Conservation (phyloP, 345 rosid species). For the Gynandropsis gynandra region DNA sequence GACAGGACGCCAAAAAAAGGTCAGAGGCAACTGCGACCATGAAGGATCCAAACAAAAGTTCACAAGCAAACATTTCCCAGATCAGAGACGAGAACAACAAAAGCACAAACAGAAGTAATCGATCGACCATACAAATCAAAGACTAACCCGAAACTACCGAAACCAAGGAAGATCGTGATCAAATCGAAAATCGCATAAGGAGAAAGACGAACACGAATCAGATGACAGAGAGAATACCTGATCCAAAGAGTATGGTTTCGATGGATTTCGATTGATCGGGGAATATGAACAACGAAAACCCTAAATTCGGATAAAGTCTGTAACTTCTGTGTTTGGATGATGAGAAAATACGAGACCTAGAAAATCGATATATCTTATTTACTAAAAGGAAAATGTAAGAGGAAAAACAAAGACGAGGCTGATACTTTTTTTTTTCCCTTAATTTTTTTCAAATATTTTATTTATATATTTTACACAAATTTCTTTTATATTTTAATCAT, state of each 20-base stretch:
- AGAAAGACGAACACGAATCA: neutral
- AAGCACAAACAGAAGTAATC: neutral
- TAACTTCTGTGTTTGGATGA: conserved; percentile 19
- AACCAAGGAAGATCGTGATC: neutral
- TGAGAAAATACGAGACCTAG: neutral
- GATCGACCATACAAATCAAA: conserved; percentile 6
- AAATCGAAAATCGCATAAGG: neutral
- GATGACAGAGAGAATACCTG: conserved; percentile 14
- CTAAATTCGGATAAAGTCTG: conserved; percentile 26
- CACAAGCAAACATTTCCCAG: neutral
- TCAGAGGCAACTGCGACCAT: neutral
- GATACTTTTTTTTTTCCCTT: too few species aligned
- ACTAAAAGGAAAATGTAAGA: too few species aligned
- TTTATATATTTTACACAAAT: too few species aligned
- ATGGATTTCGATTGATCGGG: conserved; percentile 15
- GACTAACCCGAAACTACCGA: conserved; percentile 4
- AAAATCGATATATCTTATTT: too few species aligned
- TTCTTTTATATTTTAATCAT: too few species aligned
- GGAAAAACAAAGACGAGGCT: too few species aligned
- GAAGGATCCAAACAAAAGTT: conserved; percentile 6
- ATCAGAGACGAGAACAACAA: neutral
- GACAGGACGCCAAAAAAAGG: conserved; percentile 11
- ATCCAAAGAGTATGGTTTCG: conserved; percentile 21
- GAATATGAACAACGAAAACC: conserved; percentile 14
- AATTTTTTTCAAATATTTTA: too few species aligned